Conservation (phyloP, 768 basidiomycete species). For the Panus rudis region DNA sequence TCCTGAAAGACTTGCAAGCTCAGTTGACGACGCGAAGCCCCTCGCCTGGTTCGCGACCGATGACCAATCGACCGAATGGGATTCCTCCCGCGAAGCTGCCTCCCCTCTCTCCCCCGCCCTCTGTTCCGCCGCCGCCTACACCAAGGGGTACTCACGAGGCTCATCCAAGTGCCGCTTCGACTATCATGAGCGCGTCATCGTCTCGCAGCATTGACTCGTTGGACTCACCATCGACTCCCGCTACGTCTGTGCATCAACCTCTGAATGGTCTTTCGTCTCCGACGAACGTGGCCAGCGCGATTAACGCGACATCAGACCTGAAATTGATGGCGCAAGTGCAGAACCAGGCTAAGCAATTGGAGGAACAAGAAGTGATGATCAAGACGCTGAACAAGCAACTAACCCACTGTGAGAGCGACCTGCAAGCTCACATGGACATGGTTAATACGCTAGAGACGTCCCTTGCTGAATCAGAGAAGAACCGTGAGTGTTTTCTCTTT, state of each 20-base stretch:
- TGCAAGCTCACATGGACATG: slow-evolving; percentile 88
- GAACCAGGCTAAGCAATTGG: slow-evolving; percentile 67
- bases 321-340: slow-evolving; percentile 58
- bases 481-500: slow-evolving; percentile 48
- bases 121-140: slow-evolving; percentile 78
- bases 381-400: slow-evolving; percentile 91
- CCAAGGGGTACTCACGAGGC: slow-evolving; percentile 51
- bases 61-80: slow-evolving; percentile 44
- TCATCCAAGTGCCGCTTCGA: slow-evolving; percentile 48
- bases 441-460: slow-evolving; percentile 80
- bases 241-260: slow-evolving; percentile 24
- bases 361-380: slow-evolving; percentile 87
- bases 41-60: slow-evolving; percentile 41
- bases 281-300: no score
- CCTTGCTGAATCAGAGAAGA: slow-evolving; percentile 88
- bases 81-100: slow-evolving; percentile 72
- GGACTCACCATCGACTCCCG: slow-evolving; percentile 63
- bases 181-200: slow-evolving; percentile 44
- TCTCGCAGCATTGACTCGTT: slow-evolving; percentile 60
- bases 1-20: slow-evolving; percentile 75
- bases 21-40: slow-evolving; percentile 53
- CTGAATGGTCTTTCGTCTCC: slow-evolving; percentile 25
- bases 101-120: slow-evolving; percentile 82
- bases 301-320: slow-evolving; percentile 35
- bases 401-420: slow-evolving; percentile 86